Evolutionary conservation across 2,329 filamentous ascomycete species (phyloP), one percentile per base, ranked within the genome.

Genomic region (Orbilia brochopaga): DNA sequence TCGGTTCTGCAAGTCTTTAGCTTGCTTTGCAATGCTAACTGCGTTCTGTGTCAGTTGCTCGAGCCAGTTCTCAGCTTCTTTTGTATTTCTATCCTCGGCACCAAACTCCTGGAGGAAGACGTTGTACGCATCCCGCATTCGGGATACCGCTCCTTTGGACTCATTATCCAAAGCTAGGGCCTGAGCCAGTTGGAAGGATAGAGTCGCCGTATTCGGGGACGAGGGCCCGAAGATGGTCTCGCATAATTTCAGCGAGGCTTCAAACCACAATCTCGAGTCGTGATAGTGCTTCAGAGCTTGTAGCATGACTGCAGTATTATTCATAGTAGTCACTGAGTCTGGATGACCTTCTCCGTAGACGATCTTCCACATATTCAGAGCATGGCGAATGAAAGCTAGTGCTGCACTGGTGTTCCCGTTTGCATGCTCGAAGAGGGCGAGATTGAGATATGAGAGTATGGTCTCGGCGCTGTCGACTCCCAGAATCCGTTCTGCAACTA

Each of bases 241-340:
- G 79, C 92, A 97, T 73, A 97, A 88, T 48, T 86, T 85, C 57
- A 97, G 86, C 8, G 92, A 95, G 74, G 91, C 89, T 80, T 97
- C 94, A 78, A 99, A 99, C 94, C 94, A 99, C 74, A 93, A 84
- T 57, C 94, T 89, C 51, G 93, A 97, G 81, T 96, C 91, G 77
- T 93, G 89, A 82, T 96, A 99, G 73, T 90, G 88, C 83, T 97
- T 96, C 76, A 97, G 85, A 63, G 92, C 88, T 81, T 99, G 94
- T 67, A 99, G 87, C 94, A 99, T 99, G 70, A 99, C 94, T 6
- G 94, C 94, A 19, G 91, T 93, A 78, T 99, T 99, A 85, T 97
- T 99, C 81, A 97, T 89, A 15, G 94, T 97, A 7, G 95, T 99
- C 81, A 99, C 97, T 7, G 92, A 96, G 81, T 99, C 94, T 1